Percentiles rank a stretch among this genome's conserved stretches.
These are phyloP conservation scores for Neonothopanus nambi DNA, from an alignment of 1,284 basidiomycete species.

Conservation along the genomic window DNA sequence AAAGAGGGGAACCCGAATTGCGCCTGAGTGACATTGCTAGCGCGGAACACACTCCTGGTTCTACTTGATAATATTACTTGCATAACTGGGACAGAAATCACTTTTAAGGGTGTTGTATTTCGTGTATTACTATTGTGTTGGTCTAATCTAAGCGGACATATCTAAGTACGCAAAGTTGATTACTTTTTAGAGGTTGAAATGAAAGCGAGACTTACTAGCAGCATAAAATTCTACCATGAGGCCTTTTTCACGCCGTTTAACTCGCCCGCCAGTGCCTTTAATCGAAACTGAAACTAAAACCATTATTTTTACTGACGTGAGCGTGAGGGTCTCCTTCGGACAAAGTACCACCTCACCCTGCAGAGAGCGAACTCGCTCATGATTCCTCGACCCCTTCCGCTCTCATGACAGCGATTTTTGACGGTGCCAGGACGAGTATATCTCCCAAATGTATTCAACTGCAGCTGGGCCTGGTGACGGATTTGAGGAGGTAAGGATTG, in stretches of 20 bases:
- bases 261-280: slow-evolving; percentile 78
- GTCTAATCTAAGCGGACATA: background rate
- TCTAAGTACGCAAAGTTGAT: background rate
- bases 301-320: too few species aligned
- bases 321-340: slow-evolving; percentile 2
- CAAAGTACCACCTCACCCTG: slow-evolving; percentile 55
- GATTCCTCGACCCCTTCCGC: slow-evolving; percentile 84
- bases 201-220: slow-evolving; percentile 1
- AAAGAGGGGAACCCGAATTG: slow-evolving; percentile 70
- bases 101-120: background rate
- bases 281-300: slow-evolving; percentile 79
- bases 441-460: slow-evolving; percentile 84
- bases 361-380: slow-evolving; percentile 89
- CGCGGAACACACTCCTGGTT: slow-evolving; percentile 39
- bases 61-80: slow-evolving; percentile 16
- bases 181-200: background rate
- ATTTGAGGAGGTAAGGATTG: slow-evolving; percentile 81
- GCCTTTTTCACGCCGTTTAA: slow-evolving; percentile 88
- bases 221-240: slow-evolving; percentile 65
- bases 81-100: background rate
- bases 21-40: slow-evolving; percentile 54
- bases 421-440: slow-evolving; percentile 84
- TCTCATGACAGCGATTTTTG: slow-evolving; percentile 85
- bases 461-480: slow-evolving; percentile 94
- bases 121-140: background rate